A percentile compares a stretch with the other conserved stretches of the same genome.
Evolutionary conservation across 306 rosid species (phyloP).

Genomic region (Lablab purpureus): DNA sequence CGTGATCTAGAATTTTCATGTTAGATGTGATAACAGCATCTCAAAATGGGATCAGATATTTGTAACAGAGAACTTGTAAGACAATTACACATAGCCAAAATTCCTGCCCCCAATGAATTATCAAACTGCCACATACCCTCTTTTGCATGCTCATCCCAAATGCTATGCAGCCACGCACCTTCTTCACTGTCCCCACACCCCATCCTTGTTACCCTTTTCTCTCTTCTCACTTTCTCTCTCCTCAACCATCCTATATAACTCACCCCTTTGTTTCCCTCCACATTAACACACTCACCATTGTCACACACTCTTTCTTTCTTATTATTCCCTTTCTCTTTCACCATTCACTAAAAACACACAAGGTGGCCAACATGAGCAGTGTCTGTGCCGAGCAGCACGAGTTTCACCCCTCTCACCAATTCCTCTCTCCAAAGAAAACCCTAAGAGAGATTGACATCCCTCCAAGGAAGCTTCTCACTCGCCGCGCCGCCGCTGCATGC

Average conservation of each 20-base stretch:
- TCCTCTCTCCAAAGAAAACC: slow-evolving; percentile 53
- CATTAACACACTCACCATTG: slow-evolving; percentile 22
- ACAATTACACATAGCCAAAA: slow-evolving; percentile 34
- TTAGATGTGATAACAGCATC: slow-evolving; percentile 15
- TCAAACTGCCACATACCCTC: slow-evolving; percentile 79
- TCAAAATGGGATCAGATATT: slow-evolving; percentile 22
- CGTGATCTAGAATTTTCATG: slow-evolving; percentile 49
- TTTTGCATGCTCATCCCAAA: slow-evolving; percentile 84
- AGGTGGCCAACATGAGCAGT: slow-evolving; percentile 53
- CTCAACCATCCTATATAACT: slow-evolving; percentile 53
- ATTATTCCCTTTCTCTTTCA: neutral
- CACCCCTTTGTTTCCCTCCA: slow-evolving; percentile 45
- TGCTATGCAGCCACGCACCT: slow-evolving; percentile 70
- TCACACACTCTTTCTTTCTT: neutral
- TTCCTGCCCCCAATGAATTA: slow-evolving; percentile 21
- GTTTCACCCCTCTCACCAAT: slow-evolving; percentile 51
- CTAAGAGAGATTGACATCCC: slow-evolving; percentile 67
- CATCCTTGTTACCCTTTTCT: slow-evolving; percentile 50
- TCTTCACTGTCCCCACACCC: slow-evolving; percentile 49
- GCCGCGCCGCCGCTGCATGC: slow-evolving; percentile 43
- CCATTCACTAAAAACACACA: neutral
- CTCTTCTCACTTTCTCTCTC: neutral
- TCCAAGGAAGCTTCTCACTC: slow-evolving; percentile 77
- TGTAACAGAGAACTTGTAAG: slow-evolving; percentile 17
- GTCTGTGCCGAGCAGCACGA: slow-evolving; percentile 68